phyloP scores from a whole-genome alignment of 164 flowering plant species.

The Sextonia rubra region DNA sequence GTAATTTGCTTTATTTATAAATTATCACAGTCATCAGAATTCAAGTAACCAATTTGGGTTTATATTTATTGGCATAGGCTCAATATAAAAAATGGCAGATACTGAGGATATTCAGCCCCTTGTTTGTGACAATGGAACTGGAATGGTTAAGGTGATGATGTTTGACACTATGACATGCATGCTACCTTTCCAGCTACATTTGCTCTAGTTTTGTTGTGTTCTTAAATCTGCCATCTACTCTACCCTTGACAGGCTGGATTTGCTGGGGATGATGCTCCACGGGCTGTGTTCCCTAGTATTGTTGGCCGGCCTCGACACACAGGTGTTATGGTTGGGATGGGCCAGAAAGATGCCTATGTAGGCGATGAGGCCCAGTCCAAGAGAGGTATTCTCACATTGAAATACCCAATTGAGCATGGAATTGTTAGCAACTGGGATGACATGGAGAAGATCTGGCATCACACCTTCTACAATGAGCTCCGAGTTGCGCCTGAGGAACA shows the following conservation, averaged over 20 bases:
- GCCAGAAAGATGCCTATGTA: conserved; percentile 11
- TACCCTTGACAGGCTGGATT: conserved; percentile 7
- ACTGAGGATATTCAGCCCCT: conserved; percentile 63
- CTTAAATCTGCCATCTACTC: background rate
- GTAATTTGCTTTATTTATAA: too few relatives aligned
- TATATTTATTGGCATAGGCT: conserved; percentile 8
- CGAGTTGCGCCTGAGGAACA: conserved; percentile 10
- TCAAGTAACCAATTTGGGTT: background rate
- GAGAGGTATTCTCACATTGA: conserved; percentile 10
- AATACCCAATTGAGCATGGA: conserved; percentile 12
- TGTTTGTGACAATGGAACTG: conserved; percentile 69
- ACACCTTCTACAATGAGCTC: conserved; percentile 10
- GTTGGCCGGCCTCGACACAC: conserved; percentile 7
- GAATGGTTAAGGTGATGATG: conserved; percentile 58
- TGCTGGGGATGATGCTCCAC: conserved; percentile 12
- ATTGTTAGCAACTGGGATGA: conserved; percentile 13
- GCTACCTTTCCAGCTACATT: too few relatives aligned
- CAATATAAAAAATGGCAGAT: conserved; percentile 42
- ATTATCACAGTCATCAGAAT: too few relatives aligned
- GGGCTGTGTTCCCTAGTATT: conserved; percentile 10
- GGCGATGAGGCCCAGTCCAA: conserved; percentile 13
- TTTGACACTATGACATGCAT: background rate
- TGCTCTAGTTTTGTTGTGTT: too few relatives aligned
- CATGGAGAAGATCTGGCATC: conserved; percentile 14
- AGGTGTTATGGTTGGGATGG: conserved; percentile 13